A percentile compares a stretch with the other conserved stretches of the same genome.
These are phyloP conservation scores for Phaseolus coccineus DNA, from an alignment of 331 rosid species.

Conservation along the genomic window DNA sequence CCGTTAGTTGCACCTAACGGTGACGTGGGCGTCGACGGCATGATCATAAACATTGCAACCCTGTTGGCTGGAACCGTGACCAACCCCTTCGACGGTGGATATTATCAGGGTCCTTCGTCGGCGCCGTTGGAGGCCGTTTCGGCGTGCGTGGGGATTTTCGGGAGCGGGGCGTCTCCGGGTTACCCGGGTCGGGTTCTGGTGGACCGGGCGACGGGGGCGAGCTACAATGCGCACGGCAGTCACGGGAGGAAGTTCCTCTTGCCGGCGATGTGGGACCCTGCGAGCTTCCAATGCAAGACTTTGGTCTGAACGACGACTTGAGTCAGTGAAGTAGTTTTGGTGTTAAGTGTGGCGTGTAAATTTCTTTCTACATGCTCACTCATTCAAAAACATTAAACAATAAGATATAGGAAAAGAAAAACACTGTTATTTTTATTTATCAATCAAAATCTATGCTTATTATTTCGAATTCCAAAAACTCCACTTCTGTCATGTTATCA, in stretches of 20 bases:
- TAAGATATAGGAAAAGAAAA: background rate
- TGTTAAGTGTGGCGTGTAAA: slow-evolving; percentile 56
- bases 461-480: too few relatives aligned
- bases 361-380: slow-evolving; percentile 15
- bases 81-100: slow-evolving; percentile 79
- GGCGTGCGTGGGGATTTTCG: slow-evolving; percentile 77
- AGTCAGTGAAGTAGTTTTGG: slow-evolving; percentile 26
- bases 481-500: too few relatives aligned
- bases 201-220: slow-evolving; percentile 70
- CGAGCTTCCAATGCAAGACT: slow-evolving; percentile 60
- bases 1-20: slow-evolving; percentile 81
- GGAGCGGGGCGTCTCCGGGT: slow-evolving; percentile 81
- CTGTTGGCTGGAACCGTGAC: slow-evolving; percentile 85
- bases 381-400: background rate
- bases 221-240: slow-evolving; percentile 70
- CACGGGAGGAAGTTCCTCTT: slow-evolving; percentile 69
- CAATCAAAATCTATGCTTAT: too few relatives aligned
- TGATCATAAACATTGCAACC: slow-evolving; percentile 80
- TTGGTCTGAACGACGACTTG: slow-evolving; percentile 51
- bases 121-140: slow-evolving; percentile 90
- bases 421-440: too few relatives aligned
- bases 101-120: slow-evolving; percentile 71
- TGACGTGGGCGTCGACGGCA: slow-evolving; percentile 84
- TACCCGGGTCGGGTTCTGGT: slow-evolving; percentile 67
- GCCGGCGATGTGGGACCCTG: slow-evolving; percentile 97